Evolutionary conservation across 202 grass and related monocot genomes (phyloP).

Genomic region (Zoysia matrella): DNA sequence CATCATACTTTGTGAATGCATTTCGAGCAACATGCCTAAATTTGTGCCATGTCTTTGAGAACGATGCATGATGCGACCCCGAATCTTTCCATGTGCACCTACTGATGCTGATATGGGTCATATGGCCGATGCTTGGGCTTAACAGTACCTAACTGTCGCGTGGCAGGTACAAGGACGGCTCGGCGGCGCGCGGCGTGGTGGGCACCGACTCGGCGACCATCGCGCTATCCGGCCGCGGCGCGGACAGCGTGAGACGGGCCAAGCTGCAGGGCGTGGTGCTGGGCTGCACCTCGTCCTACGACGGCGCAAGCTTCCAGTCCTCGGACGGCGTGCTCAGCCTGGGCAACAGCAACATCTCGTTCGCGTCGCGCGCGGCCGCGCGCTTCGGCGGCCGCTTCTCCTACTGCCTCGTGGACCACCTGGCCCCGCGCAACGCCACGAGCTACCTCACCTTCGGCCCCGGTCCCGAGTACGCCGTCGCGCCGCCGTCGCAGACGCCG

Average conservation of each 20-base stretch:
- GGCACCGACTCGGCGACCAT: slow-evolving; percentile 84
- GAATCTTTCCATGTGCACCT: slow-evolving; percentile 40
- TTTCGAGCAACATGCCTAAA: neutral
- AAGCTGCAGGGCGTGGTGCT: slow-evolving; percentile 77
- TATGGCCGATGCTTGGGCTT: neutral
- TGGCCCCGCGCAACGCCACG: slow-evolving; percentile 79
- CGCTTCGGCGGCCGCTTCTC: slow-evolving; percentile 54
- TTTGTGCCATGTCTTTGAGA: too few relatives aligned
- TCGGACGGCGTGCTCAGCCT: slow-evolving; percentile 92
- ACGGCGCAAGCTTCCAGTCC: slow-evolving; percentile 60
- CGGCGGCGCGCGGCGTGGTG: slow-evolving; percentile 62
- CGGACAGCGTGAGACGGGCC: slow-evolving; percentile 15
- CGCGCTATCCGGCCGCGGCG: neutral
- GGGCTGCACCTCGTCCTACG: slow-evolving; percentile 70
- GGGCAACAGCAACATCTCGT: slow-evolving; percentile 85
- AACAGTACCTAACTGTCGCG: slow-evolving; percentile 15
- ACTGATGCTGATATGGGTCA: neutral
- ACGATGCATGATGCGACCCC: neutral
- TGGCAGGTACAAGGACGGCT: slow-evolving; percentile 76
- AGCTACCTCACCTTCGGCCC: slow-evolving; percentile 85
- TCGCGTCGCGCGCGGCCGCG: slow-evolving; percentile 66
- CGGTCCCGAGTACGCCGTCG: neutral
- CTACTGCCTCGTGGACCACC: slow-evolving; percentile 54
- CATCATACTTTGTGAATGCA: neutral
- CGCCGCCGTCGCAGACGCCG: slow-evolving; percentile 33